Evolutionary conservation across 2,329 filamentous ascomycete species (phyloP).

Genomic region (Sphaceloma murrayae): DNA sequence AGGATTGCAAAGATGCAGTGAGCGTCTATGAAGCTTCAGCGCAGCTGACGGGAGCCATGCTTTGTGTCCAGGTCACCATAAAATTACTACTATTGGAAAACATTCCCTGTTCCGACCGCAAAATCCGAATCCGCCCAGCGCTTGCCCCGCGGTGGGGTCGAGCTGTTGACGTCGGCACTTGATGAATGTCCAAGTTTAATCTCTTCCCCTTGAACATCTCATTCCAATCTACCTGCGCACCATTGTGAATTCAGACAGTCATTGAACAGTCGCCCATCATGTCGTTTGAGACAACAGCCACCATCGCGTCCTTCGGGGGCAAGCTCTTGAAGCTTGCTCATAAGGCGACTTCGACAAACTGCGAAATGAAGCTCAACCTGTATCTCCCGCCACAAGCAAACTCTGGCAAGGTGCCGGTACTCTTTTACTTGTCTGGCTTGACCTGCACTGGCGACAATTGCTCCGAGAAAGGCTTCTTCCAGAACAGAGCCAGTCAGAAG

Average conservation of each 20-base stretch:
- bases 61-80: neutral
- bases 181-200: slow-evolving; percentile 8
- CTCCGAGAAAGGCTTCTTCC: slow-evolving; percentile 78
- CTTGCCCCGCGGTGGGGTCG: slow-evolving; percentile 13
- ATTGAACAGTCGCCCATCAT: slow-evolving; percentile 39
- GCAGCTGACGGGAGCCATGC: too few relatives aligned
- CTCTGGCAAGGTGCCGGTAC: slow-evolving; percentile 60
- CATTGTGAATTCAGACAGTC: neutral
- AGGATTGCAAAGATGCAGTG: neutral
- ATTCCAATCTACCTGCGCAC: too few relatives aligned
- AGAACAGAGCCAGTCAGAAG: slow-evolving; percentile 65
- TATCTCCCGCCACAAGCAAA: slow-evolving; percentile 71
- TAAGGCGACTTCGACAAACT: slow-evolving; percentile 59
- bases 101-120: slow-evolving; percentile 3
- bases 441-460: slow-evolving; percentile 86
- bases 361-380: slow-evolving; percentile 86
- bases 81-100: neutral
- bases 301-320: slow-evolving; percentile 85
- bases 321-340: slow-evolving; percentile 92
- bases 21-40: too few relatives aligned
- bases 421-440: slow-evolving; percentile 88
- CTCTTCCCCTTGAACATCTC: neutral
- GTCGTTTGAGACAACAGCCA: slow-evolving; percentile 81
- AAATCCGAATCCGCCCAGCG: neutral
- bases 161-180: slow-evolving; percentile 14